Evolutionary conservation across 2,329 filamentous ascomycete genomes (phyloP).

Genomic region (Cladophialophora immunda): DNA sequence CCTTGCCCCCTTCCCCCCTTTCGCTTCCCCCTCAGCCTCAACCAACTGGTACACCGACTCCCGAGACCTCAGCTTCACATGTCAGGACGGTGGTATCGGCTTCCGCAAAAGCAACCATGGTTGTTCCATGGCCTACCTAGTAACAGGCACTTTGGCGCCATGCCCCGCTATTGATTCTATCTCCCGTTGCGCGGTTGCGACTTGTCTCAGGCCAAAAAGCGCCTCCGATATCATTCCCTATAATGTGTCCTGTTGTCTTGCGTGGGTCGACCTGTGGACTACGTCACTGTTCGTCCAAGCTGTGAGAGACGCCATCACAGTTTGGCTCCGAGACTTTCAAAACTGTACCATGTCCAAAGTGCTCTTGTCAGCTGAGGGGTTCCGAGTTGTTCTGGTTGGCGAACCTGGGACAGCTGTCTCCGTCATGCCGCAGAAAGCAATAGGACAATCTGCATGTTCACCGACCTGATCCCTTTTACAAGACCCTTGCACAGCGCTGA

Average conservation of each 20-base stretch:
- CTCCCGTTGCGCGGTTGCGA: not conserved
- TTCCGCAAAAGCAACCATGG: not conserved
- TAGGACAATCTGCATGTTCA: too few species aligned
- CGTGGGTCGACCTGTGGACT: not conserved
- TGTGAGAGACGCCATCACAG: not conserved
- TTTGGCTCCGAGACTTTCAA: not conserved
- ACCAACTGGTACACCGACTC: not conserved
- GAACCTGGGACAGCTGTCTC: not conserved
- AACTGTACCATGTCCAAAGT: not conserved
- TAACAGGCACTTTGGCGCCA: not conserved
- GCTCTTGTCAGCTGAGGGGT: not conserved
- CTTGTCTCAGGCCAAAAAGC: not conserved
- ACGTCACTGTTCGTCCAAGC: not conserved
- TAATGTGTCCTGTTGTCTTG: not conserved
- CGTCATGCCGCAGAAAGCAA: too few species aligned
- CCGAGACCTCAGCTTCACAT: not conserved
- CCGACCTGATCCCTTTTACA: too few species aligned
- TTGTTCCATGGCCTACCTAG: not conserved
- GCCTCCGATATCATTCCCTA: not conserved
- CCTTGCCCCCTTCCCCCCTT: not conserved
- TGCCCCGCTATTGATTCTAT: not conserved
- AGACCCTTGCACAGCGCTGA: not conserved
- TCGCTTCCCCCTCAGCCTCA: not conserved
- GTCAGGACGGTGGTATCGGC: not conserved
- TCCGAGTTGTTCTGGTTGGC: not conserved